phyloP scores from a whole-genome alignment of 371 early-diverging fungal genomes.

The Capillidium heterosporum region DNA sequence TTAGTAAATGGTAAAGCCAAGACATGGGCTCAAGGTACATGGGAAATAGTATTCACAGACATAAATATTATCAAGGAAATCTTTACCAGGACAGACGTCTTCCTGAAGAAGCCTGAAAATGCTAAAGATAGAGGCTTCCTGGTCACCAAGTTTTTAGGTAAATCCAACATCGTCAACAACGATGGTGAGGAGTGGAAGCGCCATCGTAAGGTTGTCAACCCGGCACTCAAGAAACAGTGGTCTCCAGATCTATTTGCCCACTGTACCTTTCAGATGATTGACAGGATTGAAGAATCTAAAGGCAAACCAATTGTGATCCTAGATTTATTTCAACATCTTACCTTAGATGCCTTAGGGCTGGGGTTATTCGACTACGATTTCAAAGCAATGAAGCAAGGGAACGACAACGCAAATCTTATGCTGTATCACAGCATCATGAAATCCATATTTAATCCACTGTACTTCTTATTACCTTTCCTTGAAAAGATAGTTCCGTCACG shows the following conservation, averaged over 20 bases:
- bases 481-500: conserved; percentile 1
- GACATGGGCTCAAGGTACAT: neutral
- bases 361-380: conserved; percentile 2
- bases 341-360: conserved; percentile 1
- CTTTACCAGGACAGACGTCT: neutral
- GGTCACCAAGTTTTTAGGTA: neutral
- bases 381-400: neutral
- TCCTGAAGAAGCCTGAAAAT: neutral
- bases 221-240: neutral
- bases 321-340: neutral
- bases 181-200: conserved; percentile 13
- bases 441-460: conserved; percentile 1
- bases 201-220: conserved; percentile 15
- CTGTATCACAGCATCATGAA: conserved; percentile 1
- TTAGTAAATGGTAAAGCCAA: no score
- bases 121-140: neutral
- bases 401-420: neutral
- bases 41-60: neutral
- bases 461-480: neutral
- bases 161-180: conserved; percentile 7
- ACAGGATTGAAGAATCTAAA: neutral
- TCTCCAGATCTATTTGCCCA: neutral
- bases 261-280: neutral
- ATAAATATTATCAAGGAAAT: neutral
- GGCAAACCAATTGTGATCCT: neutral